phyloP scores from a whole-genome alignment of 495 filamentous ascomycete genomes.

The Hyphodiscus hymeniophilus region DNA sequence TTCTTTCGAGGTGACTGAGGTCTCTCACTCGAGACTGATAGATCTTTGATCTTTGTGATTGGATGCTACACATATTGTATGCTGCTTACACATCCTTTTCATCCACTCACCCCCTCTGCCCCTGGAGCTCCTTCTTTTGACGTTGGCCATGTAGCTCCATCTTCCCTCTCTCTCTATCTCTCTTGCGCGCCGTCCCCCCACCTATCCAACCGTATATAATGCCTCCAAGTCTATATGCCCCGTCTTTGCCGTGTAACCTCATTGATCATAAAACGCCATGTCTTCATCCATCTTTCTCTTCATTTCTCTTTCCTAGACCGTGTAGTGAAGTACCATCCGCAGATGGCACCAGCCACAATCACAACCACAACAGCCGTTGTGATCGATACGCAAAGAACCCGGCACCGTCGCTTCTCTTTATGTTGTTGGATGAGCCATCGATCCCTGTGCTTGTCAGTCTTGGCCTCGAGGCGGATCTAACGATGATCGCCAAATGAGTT shows the following conservation, averaged over 20 bases:
- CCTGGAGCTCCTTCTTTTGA: no score
- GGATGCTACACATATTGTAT: no score
- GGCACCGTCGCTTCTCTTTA: conserved; percentile 17
- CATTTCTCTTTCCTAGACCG: not conserved
- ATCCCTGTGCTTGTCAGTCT: conserved; percentile 9
- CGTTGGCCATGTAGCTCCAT: no score
- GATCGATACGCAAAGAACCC: conserved; percentile 12
- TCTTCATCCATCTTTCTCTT: not conserved
- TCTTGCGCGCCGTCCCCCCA: not conserved
- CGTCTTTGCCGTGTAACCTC: not conserved
- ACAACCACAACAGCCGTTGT: conserved; percentile 7
- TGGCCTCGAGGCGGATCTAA: no score
- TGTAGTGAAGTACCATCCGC: conserved; percentile 15
- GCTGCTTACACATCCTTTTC: no score
- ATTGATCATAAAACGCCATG: not conserved
- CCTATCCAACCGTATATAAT: no score
- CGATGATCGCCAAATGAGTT: no score
- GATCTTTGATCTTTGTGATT: no score
- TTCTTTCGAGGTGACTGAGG: no score
- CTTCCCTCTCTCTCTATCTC: not conserved
- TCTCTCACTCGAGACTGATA: no score
- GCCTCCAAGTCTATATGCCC: not conserved
- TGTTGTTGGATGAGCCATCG: conserved; percentile 20
- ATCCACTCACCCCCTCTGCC: no score
- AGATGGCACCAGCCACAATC: conserved; percentile 7